Conservation (phyloP, 164 flowering plant species). For the Macadamia tetraphylla region DNA sequence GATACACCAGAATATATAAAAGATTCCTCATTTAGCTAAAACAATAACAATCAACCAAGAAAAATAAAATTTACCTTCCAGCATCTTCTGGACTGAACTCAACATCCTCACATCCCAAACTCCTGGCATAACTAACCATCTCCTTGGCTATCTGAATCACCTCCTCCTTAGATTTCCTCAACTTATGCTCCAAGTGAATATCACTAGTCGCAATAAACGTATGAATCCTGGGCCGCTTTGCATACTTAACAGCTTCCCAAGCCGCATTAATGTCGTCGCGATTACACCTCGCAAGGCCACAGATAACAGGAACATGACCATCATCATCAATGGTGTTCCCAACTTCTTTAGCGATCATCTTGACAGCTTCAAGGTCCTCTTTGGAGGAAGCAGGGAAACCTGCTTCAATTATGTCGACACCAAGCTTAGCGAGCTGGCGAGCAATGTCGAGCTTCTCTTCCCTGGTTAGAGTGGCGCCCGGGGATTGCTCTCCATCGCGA, state of each 20-base stretch:
- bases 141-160: conserved; percentile 69
- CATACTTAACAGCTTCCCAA: conserved; percentile 90
- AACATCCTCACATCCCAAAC: conserved; percentile 85
- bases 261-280: conserved; percentile 67
- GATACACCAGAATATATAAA: too few relatives aligned
- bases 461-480: conserved; percentile 88
- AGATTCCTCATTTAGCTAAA: too few relatives aligned
- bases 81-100: conserved; percentile 99
- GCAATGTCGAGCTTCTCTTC: conserved; percentile 88
- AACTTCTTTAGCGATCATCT: conserved; percentile 60
- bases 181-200: conserved; percentile 80
- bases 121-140: conserved; percentile 81
- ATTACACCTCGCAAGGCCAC: conserved; percentile 87
- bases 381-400: conserved; percentile 88
- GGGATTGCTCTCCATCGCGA: conserved; percentile 97
- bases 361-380: conserved; percentile 83
- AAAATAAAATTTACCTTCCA: conserved; percentile 52
- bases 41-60: too few relatives aligned
- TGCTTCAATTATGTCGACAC: conserved; percentile 94
- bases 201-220: conserved; percentile 92
- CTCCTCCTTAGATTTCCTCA: conserved; percentile 70
- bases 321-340: conserved; percentile 56
- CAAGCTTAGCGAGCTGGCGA: conserved; percentile 77
- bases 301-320: conserved; percentile 85
- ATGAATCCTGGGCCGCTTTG: conserved; percentile 78